Conservation (phyloP, 768 basidiomycete genomes). For the Hysterangium stoloniferum region DNA sequence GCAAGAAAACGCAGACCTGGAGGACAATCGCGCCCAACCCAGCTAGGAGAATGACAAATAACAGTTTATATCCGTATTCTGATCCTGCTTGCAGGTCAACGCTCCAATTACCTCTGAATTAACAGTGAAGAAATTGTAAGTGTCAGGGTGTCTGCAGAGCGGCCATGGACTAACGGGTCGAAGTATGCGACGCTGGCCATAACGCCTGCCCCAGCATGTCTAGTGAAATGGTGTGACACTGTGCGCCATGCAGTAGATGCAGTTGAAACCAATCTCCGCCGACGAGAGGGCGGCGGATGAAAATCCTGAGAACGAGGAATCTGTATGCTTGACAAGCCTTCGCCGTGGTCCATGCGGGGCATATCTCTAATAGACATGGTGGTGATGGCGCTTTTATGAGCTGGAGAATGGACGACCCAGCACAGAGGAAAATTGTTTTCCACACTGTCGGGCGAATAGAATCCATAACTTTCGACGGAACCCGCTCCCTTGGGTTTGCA, state of each 20-base stretch:
- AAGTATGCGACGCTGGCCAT: conserved; percentile 87
- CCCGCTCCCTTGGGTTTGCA: no score
- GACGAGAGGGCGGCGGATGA: neutral
- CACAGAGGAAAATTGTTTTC: conserved; percentile 11
- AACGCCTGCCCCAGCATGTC: conserved; percentile 76
- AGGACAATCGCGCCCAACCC: conserved; percentile 78
- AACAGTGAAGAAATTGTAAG: neutral
- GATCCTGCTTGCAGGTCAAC: conserved; percentile 87
- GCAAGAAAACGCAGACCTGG: no score
- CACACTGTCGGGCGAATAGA: conserved; percentile 8
- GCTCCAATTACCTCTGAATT: conserved; percentile 73
- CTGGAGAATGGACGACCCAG: conserved; percentile 10
- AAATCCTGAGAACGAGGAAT: neutral
- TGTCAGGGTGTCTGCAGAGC: no score
- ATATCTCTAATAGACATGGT: conserved; percentile 1
- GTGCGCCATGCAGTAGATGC: conserved; percentile 7
- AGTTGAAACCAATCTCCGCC: neutral
- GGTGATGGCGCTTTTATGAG: neutral
- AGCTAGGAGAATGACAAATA: conserved; percentile 79
- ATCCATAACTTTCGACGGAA: neutral
- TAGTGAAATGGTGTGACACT: conserved; percentile 39
- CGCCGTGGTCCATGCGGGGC: neutral
- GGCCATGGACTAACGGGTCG: conserved; percentile 62
- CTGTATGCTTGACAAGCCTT: neutral
- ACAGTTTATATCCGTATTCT: conserved; percentile 73